Evolutionary conservation across 352 stramenopile genomes (phyloP).

Genomic region (Peronosclerospora sorghi): DNA sequence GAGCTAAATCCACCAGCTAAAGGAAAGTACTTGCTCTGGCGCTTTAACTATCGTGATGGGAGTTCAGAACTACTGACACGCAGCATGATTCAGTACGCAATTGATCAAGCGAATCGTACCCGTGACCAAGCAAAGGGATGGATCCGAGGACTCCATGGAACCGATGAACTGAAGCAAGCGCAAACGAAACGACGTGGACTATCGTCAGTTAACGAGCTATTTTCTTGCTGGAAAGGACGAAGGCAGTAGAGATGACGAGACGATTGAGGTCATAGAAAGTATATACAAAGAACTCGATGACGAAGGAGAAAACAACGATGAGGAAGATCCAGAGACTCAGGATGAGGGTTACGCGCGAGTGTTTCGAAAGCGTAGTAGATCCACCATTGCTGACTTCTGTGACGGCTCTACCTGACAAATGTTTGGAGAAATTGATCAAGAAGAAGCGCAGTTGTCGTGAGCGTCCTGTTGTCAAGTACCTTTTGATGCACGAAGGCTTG

Average conservation of each 20-base stretch:
- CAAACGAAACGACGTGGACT: conserved; percentile 70
- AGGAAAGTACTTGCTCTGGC: conserved; percentile 34
- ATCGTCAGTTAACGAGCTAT: conserved; percentile 59
- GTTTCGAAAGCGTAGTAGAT: conserved; percentile 2
- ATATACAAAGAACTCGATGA: conserved; percentile 24
- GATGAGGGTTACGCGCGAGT: conserved; percentile 6
- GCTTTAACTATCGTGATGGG: conserved; percentile 46
- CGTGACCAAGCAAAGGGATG: conserved; percentile 7
- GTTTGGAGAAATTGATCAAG: conserved; percentile 7
- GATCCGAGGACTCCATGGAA: conserved; percentile 16
- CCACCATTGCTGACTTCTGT: conserved; percentile 15
- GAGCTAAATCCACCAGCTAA: conserved; percentile 14
- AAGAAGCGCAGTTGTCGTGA: conserved; percentile 17
- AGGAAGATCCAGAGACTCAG: conserved; percentile 10
- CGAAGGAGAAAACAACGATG: conserved; percentile 20
- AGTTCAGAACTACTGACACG: conserved; percentile 30
- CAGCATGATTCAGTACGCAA: conserved; percentile 17
- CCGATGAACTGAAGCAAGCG: conserved; percentile 65
- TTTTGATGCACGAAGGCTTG: conserved; percentile 53
- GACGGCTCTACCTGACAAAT: conserved; percentile 10
- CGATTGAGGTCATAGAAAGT: conserved; percentile 33
- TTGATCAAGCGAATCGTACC: conserved; percentile 20
- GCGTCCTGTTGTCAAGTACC: conserved; percentile 36
- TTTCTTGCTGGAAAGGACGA: conserved; percentile 65
- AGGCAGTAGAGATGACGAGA: conserved; percentile 39